These are phyloP conservation scores for Asterella californica DNA, from an alignment of 225 moss, liverwort and hornwort species.

Conservation along the genomic window DNA sequence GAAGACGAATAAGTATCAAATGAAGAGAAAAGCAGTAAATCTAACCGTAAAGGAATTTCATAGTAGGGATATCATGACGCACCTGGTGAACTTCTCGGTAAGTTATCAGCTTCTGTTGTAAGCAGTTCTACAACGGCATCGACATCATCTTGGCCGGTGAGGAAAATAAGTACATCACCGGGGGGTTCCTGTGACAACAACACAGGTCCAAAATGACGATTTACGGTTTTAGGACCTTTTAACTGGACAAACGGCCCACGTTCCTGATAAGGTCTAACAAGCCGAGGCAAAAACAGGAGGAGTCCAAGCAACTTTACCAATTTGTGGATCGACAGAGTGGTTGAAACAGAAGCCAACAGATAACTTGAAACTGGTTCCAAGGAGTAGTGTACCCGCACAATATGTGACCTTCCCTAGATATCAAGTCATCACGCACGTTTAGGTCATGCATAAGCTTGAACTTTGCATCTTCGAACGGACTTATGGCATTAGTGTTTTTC, in stretches of 20 bases:
- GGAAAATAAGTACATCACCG: slow-evolving; percentile 85
- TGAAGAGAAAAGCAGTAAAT: background rate
- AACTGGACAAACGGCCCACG: no score
- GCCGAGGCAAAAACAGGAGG: background rate
- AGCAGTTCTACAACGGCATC: slow-evolving; percentile 73
- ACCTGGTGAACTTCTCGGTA: slow-evolving; percentile 49
- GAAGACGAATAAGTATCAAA: background rate
- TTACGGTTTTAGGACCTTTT: background rate
- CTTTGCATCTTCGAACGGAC: background rate
- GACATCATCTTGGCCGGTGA: slow-evolving; percentile 94
- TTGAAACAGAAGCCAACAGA: slow-evolving; percentile 61
- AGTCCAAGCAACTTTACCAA: slow-evolving; percentile 28
- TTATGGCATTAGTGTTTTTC: background rate
- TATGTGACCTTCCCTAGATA: slow-evolving; percentile 65
- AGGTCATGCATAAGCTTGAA: background rate
- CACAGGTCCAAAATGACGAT: background rate
- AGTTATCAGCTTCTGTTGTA: slow-evolving; percentile 63
- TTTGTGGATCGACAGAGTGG: slow-evolving; percentile 74
- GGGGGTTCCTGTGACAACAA: slow-evolving; percentile 53
- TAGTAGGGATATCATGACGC: background rate
- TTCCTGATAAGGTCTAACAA: background rate
- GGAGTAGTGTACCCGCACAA: slow-evolving; percentile 67
- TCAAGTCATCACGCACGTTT: background rate
- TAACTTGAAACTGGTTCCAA: slow-evolving; percentile 71
- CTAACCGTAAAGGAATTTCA: background rate